Base-by-base conservation (phyloP, 352 stramenopile species). In the Pythium periplocum region DNA sequence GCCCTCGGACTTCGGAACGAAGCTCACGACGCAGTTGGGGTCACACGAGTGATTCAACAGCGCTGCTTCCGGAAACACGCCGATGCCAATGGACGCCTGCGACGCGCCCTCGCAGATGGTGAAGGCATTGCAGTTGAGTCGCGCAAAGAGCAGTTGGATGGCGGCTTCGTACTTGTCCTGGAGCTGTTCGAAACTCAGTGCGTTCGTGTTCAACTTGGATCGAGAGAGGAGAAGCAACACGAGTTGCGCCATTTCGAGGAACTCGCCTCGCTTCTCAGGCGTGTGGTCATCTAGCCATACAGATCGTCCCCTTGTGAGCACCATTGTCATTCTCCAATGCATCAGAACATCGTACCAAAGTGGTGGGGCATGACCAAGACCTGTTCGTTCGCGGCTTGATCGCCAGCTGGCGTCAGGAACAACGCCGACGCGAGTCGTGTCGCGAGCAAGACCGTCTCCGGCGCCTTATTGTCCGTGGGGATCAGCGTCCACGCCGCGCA, bases 41-140 rank as follows among this genome's bases (percentile, higher is more conserved):
- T 58, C 59, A 37, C 82, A 93, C 55, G 78, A 77, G 51, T 93
- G 82, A 64, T 93, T 93, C 32, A 89, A 81, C 35, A 90, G 61
- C 39, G 82, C 71, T 34, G 75, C 76, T 5, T 77, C 36, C 0
- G 75, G 75, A 53, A 83, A 90, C 45, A 93, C 52, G 0, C 79
- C 82, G 48, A 93, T 73, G 33, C 79, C 82, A 6, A 85, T 51
- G n/a, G 64, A 64, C 34, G 63, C 59, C 5, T 71, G 17, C 17
- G 17, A 61, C 30, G 70, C 66, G 35, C 71, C 68, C 32, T 83
- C 75, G 30, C 65, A 73, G 6, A 93, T 54, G 4, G 82, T 85
- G 53, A 93, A 93, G 5, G 75, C 82, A 51, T 93, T 93, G 72
- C 82, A 93, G 51, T 89, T 87, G 56, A 93, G 61, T 30, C 70